These are phyloP conservation scores for Eucalyptus sp. DNA, from an alignment of 345 rosid genomes.

Conservation along the genomic window DNA sequence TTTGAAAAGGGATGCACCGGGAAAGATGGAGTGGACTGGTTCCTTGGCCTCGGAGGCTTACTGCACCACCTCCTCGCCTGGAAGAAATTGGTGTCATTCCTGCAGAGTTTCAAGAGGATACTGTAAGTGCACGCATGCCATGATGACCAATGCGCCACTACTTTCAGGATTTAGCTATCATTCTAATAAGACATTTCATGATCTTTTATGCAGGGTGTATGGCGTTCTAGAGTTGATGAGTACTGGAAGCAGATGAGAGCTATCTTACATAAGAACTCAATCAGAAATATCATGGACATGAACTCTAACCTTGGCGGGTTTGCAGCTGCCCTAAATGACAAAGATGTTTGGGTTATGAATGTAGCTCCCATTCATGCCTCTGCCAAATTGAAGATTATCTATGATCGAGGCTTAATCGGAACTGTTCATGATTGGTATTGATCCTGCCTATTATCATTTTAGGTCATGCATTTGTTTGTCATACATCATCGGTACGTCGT, in stretches of 20 bases:
- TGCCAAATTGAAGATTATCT: slow-evolving; percentile 68
- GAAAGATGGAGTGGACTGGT: slow-evolving; percentile 61
- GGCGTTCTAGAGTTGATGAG: slow-evolving; percentile 75
- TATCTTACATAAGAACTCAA: slow-evolving; percentile 53
- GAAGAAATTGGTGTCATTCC: slow-evolving; percentile 64
- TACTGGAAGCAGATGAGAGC: slow-evolving; percentile 92
- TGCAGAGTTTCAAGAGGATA: slow-evolving; percentile 55
- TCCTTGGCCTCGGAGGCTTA: slow-evolving; percentile 86
- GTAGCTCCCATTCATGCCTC: slow-evolving; percentile 66
- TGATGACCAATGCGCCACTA: not conserved
- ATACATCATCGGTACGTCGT: not conserved
- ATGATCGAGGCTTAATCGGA: slow-evolving; percentile 94
- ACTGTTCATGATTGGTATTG: slow-evolving; percentile 89
- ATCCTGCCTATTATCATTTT: not conserved
- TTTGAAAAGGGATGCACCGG: slow-evolving; percentile 54
- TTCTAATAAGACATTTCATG: not conserved
- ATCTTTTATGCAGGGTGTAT: slow-evolving; percentile 52
- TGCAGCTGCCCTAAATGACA: slow-evolving; percentile 73
- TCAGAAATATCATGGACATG: slow-evolving; percentile 99
- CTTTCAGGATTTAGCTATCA: not conserved
- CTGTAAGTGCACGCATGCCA: slow-evolving; percentile 20
- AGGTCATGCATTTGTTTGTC: not conserved
- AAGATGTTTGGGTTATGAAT: slow-evolving; percentile 95
- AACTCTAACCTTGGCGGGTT: slow-evolving; percentile 90
- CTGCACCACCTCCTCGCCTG: slow-evolving; percentile 61